These are phyloP conservation scores for Dothideomycetes sp. DNA, from an alignment of 2,329 filamentous ascomycete species.

Conservation along the genomic window DNA sequence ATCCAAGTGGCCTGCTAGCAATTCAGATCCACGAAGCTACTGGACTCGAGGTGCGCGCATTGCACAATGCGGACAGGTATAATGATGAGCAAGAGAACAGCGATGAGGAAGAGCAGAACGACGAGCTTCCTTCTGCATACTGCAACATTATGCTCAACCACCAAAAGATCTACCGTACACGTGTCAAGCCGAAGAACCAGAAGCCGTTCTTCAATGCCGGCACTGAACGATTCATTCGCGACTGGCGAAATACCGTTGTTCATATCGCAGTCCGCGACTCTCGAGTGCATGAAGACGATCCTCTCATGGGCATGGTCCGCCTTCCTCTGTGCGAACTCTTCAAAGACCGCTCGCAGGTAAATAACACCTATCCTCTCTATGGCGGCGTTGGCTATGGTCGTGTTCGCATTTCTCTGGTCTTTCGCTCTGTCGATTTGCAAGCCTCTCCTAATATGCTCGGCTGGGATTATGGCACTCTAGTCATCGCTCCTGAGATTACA, in stretches of 20 bases:
- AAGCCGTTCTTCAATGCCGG: constrained; percentile 73
- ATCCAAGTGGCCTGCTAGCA: constrained; percentile 55
- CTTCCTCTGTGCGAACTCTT: constrained; percentile 54
- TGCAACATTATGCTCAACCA: constrained; percentile 66
- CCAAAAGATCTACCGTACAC: constrained; percentile 55
- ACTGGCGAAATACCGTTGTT: constrained; percentile 57
- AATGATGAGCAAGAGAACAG: constrained; percentile 40
- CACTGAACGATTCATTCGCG: constrained; percentile 59
- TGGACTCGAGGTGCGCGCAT: constrained; percentile 50
- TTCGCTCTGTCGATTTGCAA: constrained; percentile 56
- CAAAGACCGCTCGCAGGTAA: constrained; percentile 51
- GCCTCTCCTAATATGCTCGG: constrained; percentile 49
- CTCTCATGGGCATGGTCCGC: constrained; percentile 59
- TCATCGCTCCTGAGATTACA: constrained; percentile 45
- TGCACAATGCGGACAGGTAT: constrained; percentile 43
- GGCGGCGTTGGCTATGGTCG: constrained; percentile 65
- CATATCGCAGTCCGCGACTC: constrained; percentile 58
- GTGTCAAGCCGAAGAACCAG: constrained; percentile 67
- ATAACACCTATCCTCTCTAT: constrained; percentile 54
- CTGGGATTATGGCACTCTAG: constrained; percentile 62
- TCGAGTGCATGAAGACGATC: constrained; percentile 56
- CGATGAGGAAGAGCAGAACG: constrained; percentile 49
- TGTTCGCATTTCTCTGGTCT: constrained; percentile 59
- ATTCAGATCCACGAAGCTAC: constrained; percentile 65
- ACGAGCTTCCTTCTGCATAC: constrained; percentile 58